Conservation (phyloP, 805 yeast genomes). For the Candida chauliodis region DNA sequence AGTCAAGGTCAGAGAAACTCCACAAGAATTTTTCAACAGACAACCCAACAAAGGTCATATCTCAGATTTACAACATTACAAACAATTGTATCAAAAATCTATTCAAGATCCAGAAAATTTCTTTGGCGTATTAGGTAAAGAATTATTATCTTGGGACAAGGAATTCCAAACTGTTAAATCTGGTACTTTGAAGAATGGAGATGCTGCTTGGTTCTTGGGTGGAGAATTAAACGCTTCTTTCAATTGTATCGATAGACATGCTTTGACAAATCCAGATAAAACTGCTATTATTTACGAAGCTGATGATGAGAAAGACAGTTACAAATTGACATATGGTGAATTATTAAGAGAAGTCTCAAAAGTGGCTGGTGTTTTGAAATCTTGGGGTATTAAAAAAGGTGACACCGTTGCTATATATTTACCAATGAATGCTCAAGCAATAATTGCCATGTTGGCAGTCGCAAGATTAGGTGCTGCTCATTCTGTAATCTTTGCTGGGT, state of each 20-base stretch:
- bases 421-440: conserved; percentile 84
- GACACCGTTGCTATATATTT: conserved; percentile 83
- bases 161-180: conserved; percentile 63
- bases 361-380: conserved; percentile 64
- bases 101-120: conserved; percentile 76
- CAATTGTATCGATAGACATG: conserved; percentile 82
- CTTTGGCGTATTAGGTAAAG: conserved; percentile 73
- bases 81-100: conserved; percentile 66
- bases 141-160: conserved; percentile 74
- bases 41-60: conserved; percentile 63
- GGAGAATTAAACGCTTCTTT: conserved; percentile 79
- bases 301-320: conserved; percentile 67
- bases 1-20: conserved; percentile 47
- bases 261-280: conserved; percentile 65
- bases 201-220: conserved; percentile 70
- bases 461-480: conserved; percentile 80
- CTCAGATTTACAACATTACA: conserved; percentile 63
- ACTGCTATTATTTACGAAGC: conserved; percentile 78
- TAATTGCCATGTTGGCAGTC: conserved; percentile 72
- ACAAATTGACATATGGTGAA: conserved; percentile 65
- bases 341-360: conserved; percentile 66
- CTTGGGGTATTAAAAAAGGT: conserved; percentile 71
- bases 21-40: conserved; percentile 50
- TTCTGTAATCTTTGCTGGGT: conserved; percentile 84
- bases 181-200: conserved; percentile 59